These are phyloP conservation scores for Ascochyta lentis DNA, from an alignment of 2,329 filamentous ascomycete genomes.

Conservation along the genomic window DNA sequence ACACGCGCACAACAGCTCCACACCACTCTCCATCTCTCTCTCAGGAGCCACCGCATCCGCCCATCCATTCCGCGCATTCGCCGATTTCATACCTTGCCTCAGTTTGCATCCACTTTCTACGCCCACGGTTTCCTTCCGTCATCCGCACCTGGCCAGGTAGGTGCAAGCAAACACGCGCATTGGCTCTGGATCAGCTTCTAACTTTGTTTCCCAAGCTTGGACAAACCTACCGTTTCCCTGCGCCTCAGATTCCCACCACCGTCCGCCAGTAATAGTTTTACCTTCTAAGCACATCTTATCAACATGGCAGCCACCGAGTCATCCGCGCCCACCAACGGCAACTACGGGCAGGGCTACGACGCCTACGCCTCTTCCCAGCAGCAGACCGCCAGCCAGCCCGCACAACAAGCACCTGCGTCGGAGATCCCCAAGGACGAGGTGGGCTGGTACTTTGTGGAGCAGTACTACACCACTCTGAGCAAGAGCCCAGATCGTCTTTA, in stretches of 20 bases:
- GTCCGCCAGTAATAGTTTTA: background rate
- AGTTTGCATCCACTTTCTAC: slow-evolving; percentile 4
- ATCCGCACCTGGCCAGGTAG: slow-evolving; percentile 21
- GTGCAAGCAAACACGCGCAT: slow-evolving; percentile 18
- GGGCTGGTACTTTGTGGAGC: slow-evolving; percentile 99
- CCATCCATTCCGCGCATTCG: slow-evolving; percentile 12
- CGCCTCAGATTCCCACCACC: slow-evolving; percentile 6
- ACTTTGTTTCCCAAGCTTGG: slow-evolving; percentile 8
- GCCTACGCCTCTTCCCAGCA: slow-evolving; percentile 39
- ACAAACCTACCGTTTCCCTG: slow-evolving; percentile 14
- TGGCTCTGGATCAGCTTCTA: slow-evolving; percentile 12
- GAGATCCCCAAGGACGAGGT: slow-evolving; percentile 85
- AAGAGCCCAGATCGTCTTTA: slow-evolving; percentile 93
- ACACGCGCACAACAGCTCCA: slow-evolving; percentile 16
- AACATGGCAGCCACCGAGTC: slow-evolving; percentile 47
- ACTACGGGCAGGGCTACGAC: slow-evolving; percentile 54
- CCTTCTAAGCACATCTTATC: slow-evolving; percentile 21
- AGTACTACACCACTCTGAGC: slow-evolving; percentile 98
- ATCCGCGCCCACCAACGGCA: slow-evolving; percentile 56
- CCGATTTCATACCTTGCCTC: slow-evolving; percentile 5
- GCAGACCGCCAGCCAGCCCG: slow-evolving; percentile 34
- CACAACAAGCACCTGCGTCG: slow-evolving; percentile 37
- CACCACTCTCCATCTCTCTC: slow-evolving; percentile 13
- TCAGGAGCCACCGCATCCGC: slow-evolving; percentile 3
- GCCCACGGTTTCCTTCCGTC: slow-evolving; percentile 21